A percentile compares a stretch with the other conserved stretches of the same genome.
These are phyloP conservation scores for Macrolepiota dolichaula DNA, from an alignment of 768 basidiomycete genomes.

Conservation along the genomic window DNA sequence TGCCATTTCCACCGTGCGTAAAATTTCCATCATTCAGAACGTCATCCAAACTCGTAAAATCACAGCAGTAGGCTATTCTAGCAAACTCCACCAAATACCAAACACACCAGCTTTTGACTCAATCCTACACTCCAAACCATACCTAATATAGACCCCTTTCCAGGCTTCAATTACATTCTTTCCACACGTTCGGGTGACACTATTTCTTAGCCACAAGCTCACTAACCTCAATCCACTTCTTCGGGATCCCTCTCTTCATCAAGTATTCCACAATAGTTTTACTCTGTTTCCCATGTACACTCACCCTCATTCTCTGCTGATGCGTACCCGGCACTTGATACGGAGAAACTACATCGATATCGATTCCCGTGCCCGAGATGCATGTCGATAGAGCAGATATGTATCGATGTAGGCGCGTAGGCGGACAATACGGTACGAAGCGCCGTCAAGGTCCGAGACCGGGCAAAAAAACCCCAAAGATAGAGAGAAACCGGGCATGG, in stretches of 20 bases:
- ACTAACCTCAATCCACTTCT: conserved; percentile 68
- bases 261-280: conserved; percentile 66
- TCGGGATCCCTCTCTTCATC: conserved; percentile 68
- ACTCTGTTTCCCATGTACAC: conserved; percentile 84
- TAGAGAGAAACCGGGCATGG: not conserved
- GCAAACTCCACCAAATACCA: not conserved
- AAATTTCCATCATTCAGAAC: not conserved
- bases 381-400: not conserved
- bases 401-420: not conserved
- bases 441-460: not conserved
- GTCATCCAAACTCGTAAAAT: not conserved
- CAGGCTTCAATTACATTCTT: not conserved
- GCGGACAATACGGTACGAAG: not conserved
- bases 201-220: conserved; percentile 52
- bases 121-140: not conserved
- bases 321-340: not conserved
- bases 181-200: not conserved
- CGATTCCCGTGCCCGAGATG: no score
- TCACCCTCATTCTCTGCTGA: conserved; percentile 55
- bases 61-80: not conserved
- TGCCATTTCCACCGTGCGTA: no score
- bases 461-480: not conserved
- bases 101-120: not conserved
- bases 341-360: not conserved
- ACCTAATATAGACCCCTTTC: not conserved